Base-by-base conservation (phyloP, 495 filamentous ascomycete species). In the Aspergillus leporis region DNA sequence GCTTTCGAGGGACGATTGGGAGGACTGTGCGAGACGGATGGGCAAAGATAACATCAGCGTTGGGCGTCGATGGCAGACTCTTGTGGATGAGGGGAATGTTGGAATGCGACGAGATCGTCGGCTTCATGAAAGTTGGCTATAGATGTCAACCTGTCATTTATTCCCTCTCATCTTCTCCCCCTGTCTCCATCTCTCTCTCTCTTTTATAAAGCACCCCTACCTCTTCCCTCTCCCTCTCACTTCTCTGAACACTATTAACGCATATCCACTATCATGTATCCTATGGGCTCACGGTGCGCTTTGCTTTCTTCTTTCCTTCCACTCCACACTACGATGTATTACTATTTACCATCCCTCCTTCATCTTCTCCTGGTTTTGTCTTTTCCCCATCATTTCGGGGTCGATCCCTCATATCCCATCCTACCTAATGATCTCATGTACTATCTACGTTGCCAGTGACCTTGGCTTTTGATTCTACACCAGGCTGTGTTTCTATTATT, bases 1-100 rank as follows among this genome's bases (percentile, higher is more conserved):
- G 60, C 83, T 92, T 23, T 84, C 83, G 43, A 86, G 85, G 69
- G 81, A 78, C 53, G 88, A 92, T 56, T 92, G 88, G 90, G 86
- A 90, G 48, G 89, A 92, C 57, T 92, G 89, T 73, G 89, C 89
- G 55, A 77, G 82, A 46, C 83, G 76, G 61, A 77, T 92, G 56
- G 88, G 85, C 67, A 72, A 71, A 21, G 85, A 89, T 64, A 72
- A 84, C n/a, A 76, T 78, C 19, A 87, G 84, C 59, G 74, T 90
- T n/a, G 86, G 87, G 22, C 76, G 78, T 52, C 73, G 90, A 66
- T 92, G 88, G 88, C 85, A 85, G 71, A 81, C 83, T 51, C 74
- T 90, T 66, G 68, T 85, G 9, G 80, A 78, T 21, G 83, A 87
- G 18, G 86, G 88, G 16, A 77, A 88, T 30, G 71, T 90, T 10